These are phyloP conservation scores for Pholiota molesta DNA, from an alignment of 768 basidiomycete species.

Conservation along the genomic window DNA sequence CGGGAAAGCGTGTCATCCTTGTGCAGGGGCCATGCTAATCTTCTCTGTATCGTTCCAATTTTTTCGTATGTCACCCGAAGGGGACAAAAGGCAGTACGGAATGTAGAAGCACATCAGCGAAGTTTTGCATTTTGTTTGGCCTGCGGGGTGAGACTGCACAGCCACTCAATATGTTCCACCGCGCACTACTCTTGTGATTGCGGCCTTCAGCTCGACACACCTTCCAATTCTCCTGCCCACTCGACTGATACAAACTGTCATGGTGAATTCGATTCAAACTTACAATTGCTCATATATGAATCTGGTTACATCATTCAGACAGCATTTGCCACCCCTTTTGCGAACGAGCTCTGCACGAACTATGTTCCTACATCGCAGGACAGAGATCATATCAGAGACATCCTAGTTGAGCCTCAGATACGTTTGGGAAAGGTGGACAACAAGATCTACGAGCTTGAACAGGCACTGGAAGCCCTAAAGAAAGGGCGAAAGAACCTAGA, in stretches of 20 bases:
- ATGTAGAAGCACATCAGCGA: background rate
- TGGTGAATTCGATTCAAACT: no score
- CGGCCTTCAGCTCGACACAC: no score
- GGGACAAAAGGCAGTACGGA: slow-evolving; percentile 47
- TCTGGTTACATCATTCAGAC: background rate
- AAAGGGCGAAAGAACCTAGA: background rate
- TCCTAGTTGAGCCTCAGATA: slow-evolving; percentile 13
- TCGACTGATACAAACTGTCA: no score
- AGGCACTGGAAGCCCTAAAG: slow-evolving; percentile 3
- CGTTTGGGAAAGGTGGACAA: slow-evolving; percentile 3
- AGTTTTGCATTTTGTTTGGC: slow-evolving; percentile 30
- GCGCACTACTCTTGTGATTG: no score
- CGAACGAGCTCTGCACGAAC: slow-evolving; percentile 17
- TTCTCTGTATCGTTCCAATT: slow-evolving; percentile 99
- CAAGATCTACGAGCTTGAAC: slow-evolving; percentile 16
- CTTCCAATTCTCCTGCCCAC: no score
- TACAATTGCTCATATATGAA: no score
- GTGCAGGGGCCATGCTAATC: slow-evolving; percentile 99
- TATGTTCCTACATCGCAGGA: slow-evolving; percentile 15
- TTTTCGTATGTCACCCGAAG: slow-evolving; percentile 96
- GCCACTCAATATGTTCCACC: no score
- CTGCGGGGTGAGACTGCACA: slow-evolving; percentile 17
- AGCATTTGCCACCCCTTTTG: slow-evolving; percentile 50
- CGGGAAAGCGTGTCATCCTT: slow-evolving; percentile 99
- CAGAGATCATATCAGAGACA: slow-evolving; percentile 12